phyloP scores from a whole-genome alignment of 805 yeast genomes.

The Metschnikowia dekortorum region DNA sequence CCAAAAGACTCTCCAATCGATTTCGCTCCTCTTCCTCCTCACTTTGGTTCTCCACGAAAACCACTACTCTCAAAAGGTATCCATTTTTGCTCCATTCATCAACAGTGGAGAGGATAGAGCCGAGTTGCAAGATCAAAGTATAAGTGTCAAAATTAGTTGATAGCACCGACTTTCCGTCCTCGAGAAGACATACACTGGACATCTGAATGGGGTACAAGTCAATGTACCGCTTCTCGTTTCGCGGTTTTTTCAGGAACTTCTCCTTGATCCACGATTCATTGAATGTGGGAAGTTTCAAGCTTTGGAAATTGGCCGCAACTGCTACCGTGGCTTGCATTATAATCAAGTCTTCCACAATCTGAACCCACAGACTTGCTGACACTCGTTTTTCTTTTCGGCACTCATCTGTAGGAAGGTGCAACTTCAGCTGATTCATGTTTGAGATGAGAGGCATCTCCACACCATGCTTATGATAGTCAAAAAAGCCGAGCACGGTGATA shows the following conservation, averaged over 20 bases:
- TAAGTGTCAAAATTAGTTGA: conserved; percentile 95
- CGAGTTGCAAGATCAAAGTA: conserved; percentile 87
- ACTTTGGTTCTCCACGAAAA: conserved; percentile 72
- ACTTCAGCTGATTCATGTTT: conserved; percentile 19
- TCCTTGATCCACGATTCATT: conserved; percentile 15
- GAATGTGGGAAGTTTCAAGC: conserved; percentile 56
- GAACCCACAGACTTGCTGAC: conserved; percentile 81
- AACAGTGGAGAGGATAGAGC: conserved; percentile 89
- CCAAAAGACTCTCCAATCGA: conserved; percentile 60
- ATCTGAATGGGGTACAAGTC: conserved; percentile 96
- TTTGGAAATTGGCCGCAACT: conserved; percentile 81
- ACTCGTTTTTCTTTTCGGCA: conserved; percentile 70
- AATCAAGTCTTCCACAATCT: conserved; percentile 82
- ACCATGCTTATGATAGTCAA: conserved; percentile 53
- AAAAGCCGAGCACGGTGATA: conserved; percentile 87
- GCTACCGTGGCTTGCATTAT: conserved; percentile 90
- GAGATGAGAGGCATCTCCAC: conserved; percentile 22
- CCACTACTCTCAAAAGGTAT: conserved; percentile 74
- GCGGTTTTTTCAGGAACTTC: not conserved
- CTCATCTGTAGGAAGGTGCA: conserved; percentile 66
- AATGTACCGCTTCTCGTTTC: conserved; percentile 48
- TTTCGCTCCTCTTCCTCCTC: conserved; percentile 69
- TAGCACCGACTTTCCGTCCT: conserved; percentile 61
- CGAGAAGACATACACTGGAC: conserved; percentile 74
- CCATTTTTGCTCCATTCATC: conserved; percentile 80